Evolutionary conservation across 371 early-diverging fungal genomes (phyloP), one percentile per base, ranked within the genome.

Genomic region (Circinella umbellata): DNA sequence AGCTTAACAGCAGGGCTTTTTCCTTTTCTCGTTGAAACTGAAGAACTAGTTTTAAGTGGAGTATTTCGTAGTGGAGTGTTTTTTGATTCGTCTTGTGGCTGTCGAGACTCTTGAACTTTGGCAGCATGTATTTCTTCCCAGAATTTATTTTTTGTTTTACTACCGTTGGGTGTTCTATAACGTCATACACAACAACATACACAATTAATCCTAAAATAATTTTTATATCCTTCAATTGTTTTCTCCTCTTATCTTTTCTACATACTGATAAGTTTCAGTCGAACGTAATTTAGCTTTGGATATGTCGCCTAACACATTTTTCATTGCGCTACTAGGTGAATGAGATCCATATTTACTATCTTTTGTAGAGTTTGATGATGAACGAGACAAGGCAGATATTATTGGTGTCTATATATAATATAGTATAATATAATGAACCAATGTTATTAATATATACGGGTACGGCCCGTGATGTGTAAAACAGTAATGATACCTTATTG

Each of bases 111-210:
- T 37, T 60, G 57, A 10, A 15, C 46, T 46, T 36, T 55, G 14
- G 66, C 55, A 18, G 48, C 63, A 18, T 71, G 71, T 35, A 71
- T 71, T 55, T 71, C 71, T 48, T 67, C 55, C 71, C 71, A 71
- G 57, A 71, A 54, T 18, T 46, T 48, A 37, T 71, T 71, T 2
- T 48, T 37, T 0, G 67, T 47, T 36, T 51, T 61, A 55, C 65
- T 71, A 36, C 71, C 71, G n/a, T 61, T 61, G 4, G 71, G 67
- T 27, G 60, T 67, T 37, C 71, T 71, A 53, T 11, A 42, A 15
- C 51, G 15, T 51, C 5, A 27, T 51, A 14, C 2, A 5, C 51
- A 51, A 51, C 51, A 14, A 13, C 15, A 5, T 13, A 5, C 51
- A 51, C 15, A 9, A 11, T 42, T 42, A 42, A 42, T 3, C 1